phyloP scores from a whole-genome alignment of 371 early-diverging fungal species.

The Circinella umbellata region DNA sequence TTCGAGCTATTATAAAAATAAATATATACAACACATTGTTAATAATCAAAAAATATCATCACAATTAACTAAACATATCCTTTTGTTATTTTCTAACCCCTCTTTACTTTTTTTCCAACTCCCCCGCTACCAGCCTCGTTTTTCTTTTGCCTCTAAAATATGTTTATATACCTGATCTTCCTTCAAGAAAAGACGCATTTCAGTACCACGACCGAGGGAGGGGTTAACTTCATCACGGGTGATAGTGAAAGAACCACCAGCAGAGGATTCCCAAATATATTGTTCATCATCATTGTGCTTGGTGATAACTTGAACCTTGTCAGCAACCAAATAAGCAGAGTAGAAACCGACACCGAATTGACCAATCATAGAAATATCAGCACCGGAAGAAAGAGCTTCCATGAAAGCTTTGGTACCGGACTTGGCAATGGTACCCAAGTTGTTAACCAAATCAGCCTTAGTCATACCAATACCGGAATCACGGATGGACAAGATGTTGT shows the following conservation, averaged over 20 bases:
- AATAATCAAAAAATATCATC: not conserved
- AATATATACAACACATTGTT: conserved; percentile 28
- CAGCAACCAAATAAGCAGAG: conserved; percentile 82
- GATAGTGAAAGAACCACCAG: conserved; percentile 74
- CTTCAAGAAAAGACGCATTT: conserved; percentile 80
- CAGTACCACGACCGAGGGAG: conserved; percentile 72
- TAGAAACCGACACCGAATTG: conserved; percentile 97
- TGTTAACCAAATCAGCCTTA: conserved; percentile 78
- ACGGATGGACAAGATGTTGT: conserved; percentile 68
- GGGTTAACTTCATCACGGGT: conserved; percentile 72
- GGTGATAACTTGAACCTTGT: conserved; percentile 82
- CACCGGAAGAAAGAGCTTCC: conserved; percentile 56
- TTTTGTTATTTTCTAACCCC: not conserved
- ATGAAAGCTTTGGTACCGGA: conserved; percentile 66
- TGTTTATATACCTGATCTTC: conserved; percentile 59
- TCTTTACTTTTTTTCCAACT: no score
- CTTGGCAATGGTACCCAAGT: conserved; percentile 90
- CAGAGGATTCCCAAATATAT: conserved; percentile 78
- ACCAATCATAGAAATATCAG: conserved; percentile 78
- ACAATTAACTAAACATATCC: not conserved
- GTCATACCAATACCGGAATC: conserved; percentile 95
- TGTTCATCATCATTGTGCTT: conserved; percentile 77
- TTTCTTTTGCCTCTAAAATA: no score
- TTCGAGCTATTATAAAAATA: conserved; percentile 50
- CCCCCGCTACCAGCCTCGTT: no score